phyloP scores from a whole-genome alignment of 257 asterid species.

The Gardenia jasminoides region DNA sequence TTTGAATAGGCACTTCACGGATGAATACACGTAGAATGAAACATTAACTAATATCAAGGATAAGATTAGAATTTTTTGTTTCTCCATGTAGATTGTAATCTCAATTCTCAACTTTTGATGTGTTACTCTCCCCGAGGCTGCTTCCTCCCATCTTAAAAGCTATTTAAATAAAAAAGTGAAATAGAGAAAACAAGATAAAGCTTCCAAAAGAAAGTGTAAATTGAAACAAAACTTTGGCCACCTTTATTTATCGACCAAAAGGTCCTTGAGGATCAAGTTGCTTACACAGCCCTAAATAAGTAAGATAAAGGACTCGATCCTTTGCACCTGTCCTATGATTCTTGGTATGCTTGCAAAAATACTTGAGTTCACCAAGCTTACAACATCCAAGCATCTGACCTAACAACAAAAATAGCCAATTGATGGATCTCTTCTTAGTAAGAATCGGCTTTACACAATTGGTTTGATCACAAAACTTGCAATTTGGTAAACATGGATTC shows the following conservation, averaged over 20 bases:
- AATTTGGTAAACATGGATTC: conserved; percentile 14
- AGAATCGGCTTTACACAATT: conserved; percentile 23
- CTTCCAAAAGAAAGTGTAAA: not conserved
- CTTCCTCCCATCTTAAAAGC: too few species aligned
- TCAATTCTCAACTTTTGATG: too few species aligned
- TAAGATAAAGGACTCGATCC: conserved; percentile 24
- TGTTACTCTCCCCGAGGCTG: too few species aligned
- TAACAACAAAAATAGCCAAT: conserved; percentile 24
- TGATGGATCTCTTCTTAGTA: conserved; percentile 4
- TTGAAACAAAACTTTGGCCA: too few species aligned
- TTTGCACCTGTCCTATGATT: conserved; percentile 26
- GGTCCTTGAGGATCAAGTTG: conserved; percentile 20
- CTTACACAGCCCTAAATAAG: conserved; percentile 21
- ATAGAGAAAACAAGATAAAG: too few species aligned
- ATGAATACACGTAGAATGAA: too few species aligned
- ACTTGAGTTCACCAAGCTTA: conserved; percentile 17
- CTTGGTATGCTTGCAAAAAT: conserved; percentile 19
- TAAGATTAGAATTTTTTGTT: too few species aligned
- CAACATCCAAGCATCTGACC: conserved; percentile 22
- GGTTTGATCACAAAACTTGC: conserved; percentile 23
- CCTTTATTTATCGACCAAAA: not conserved
- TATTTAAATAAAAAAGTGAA: too few species aligned
- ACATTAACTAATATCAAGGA: too few species aligned
- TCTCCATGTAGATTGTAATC: too few species aligned
- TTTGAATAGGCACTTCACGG: too few species aligned